Percentiles rank a stretch among this genome's conserved stretches.
Conservation (phyloP, 192 early-diverging fungal genomes). For the Chytriomyces hyalinus region DNA sequence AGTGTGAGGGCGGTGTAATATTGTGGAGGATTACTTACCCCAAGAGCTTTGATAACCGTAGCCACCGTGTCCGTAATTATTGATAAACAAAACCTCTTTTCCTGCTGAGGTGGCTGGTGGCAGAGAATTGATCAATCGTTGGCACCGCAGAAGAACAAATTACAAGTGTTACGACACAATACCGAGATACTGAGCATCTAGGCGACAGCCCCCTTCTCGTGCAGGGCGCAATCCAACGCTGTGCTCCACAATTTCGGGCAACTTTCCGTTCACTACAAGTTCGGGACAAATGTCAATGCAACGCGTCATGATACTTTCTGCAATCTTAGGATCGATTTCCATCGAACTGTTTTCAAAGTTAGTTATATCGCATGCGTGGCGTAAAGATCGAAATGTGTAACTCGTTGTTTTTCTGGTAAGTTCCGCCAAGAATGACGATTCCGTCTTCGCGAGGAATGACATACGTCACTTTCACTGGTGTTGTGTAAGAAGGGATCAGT, state of each 20-base stretch:
- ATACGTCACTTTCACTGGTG: constrained; percentile 62
- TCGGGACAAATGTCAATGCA: constrained; percentile 55
- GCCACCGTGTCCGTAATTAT: constrained; percentile 59
- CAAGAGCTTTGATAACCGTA: constrained; percentile 45
- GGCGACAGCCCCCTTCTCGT: constrained; percentile 48
- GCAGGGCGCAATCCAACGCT: constrained; percentile 56
- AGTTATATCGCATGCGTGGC: too few relatives aligned
- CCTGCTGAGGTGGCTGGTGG: constrained; percentile 29
- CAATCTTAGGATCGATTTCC: constrained; percentile 38
- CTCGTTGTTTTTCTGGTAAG: constrained; percentile 52
- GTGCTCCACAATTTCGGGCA: constrained; percentile 45
- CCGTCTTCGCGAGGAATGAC: constrained; percentile 85
- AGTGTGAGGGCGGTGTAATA: constrained; percentile 41
- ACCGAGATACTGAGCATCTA: constrained; percentile 42
- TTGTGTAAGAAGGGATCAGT: neutral
- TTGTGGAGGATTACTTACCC: constrained; percentile 21
- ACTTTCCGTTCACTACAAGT: constrained; percentile 50
- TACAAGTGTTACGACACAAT: neutral
- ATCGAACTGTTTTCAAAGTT: constrained; percentile 20
- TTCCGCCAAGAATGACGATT: constrained; percentile 78
- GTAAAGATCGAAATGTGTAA: neutral
- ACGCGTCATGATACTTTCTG: constrained; percentile 47
- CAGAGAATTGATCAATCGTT: neutral
- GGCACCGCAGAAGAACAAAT: constrained; percentile 5
- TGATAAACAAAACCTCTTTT: constrained; percentile 42